phyloP scores from a whole-genome alignment of 2,329 filamentous ascomycete species.

The Huntiella decipiens region DNA sequence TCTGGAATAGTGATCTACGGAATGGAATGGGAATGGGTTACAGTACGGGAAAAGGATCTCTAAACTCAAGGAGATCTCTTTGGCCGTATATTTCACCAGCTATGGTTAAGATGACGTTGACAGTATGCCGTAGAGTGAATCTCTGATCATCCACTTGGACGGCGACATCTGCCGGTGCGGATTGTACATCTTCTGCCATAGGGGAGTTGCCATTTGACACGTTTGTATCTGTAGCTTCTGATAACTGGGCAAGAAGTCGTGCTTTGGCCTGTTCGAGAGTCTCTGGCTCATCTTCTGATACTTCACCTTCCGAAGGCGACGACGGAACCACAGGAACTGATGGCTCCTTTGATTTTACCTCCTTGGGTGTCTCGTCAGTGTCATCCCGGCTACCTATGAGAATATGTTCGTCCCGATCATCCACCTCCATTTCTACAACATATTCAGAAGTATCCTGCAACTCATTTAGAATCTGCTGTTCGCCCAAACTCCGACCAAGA shows the following conservation, averaged over 20 bases:
- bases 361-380: not conserved
- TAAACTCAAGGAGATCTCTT: slow-evolving; percentile 60
- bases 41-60: slow-evolving; percentile 34
- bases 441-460: slow-evolving; percentile 19
- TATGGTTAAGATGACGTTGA: slow-evolving; percentile 83
- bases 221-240: slow-evolving; percentile 5
- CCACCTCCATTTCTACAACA: slow-evolving; percentile 13
- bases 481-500: slow-evolving; percentile 33
- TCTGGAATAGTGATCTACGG: too few species aligned
- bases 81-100: slow-evolving; percentile 82
- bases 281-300: slow-evolving; percentile 14
- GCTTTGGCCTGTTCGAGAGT: slow-evolving; percentile 30
- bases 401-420: slow-evolving; percentile 16
- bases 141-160: slow-evolving; percentile 18
- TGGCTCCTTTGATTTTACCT: not conserved
- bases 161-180: slow-evolving; percentile 15
- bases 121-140: slow-evolving; percentile 44
- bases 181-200: slow-evolving; percentile 1
- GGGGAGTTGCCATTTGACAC: too few species aligned
- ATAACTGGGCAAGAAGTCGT: slow-evolving; percentile 28
- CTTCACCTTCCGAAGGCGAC: slow-evolving; percentile 22
- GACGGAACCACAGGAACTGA: not conserved
- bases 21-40: too few species aligned
- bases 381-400: not conserved
- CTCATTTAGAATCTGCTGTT: slow-evolving; percentile 31